Base-by-base conservation (phyloP, 768 basidiomycete genomes). In the Serendipita sp. region DNA sequence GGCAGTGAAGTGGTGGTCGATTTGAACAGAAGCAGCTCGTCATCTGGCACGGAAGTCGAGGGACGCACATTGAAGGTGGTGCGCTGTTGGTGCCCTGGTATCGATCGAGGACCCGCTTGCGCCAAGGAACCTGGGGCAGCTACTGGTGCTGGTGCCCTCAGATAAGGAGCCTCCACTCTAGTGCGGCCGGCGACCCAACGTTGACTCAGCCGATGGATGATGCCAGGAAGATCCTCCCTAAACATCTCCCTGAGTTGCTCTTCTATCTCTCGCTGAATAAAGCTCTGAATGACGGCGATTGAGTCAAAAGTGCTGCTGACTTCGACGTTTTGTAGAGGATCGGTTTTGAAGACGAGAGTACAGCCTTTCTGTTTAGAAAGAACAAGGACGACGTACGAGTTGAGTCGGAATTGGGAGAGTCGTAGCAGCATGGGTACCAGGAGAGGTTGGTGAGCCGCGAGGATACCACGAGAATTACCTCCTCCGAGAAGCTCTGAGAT, bases 281-380 rank as follows among this genome's bases (percentile, higher is more conserved):
- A 98, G 63, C 92, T 93, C 71, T 97, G 90, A 60, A 99, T 96
- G 66, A 97, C 94, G 50, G 90, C 91, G 66, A 99, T 95, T 2
- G 90, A 92, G 73, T 99, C 96, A 69, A 99, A 99, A 2, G 94
- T 97, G 72, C 87, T 89, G 73, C 88, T 93, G 71, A 99, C 98
- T 70, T 98, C 90, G 61, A 99, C 93, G 67, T 91, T 90, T 74
- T 99, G 93, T 42, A 99, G 80, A 1, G 96, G 96, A 74, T 99
- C 96, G 38, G 96, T 98, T 76, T 98, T 98, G 83, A 99, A 99
- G 26, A 98, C 96, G 61, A 99, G 83, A 0, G 96, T 98, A 71
- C 98, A 97, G 44, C 96, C 96, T 70, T 97, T 97, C 71, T 93
- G 90, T 67, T 90, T 89, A 26, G 94, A 97, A 63, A 99, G 90